Evolutionary conservation across 345 rosid genomes (phyloP).

Genomic region (Arabis hirsuta): DNA sequence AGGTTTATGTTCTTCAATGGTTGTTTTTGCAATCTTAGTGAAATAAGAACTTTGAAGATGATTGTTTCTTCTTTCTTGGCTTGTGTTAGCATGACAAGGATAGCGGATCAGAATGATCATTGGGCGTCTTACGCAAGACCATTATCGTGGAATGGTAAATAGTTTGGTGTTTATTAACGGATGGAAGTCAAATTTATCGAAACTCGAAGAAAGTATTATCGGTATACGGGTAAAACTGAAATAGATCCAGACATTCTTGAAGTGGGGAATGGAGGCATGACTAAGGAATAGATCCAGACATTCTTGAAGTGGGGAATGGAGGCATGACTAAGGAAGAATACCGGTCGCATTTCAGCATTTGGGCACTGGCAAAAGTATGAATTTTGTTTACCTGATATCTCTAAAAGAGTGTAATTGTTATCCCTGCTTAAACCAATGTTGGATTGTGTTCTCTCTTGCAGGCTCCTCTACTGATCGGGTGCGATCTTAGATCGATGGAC

Average conservation of each 20-base stretch:
- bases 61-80: not conserved
- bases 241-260: no score
- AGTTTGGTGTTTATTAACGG: not conserved
- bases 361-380: slow-evolving; percentile 85
- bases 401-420: slow-evolving; percentile 6
- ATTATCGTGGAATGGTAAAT: slow-evolving; percentile 88
- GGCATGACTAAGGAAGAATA: slow-evolving; percentile 90
- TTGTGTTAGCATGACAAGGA: slow-evolving; percentile 66
- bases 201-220: not conserved
- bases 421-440: slow-evolving; percentile 3
- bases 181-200: not conserved
- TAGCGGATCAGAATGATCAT: slow-evolving; percentile 72
- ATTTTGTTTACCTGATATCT: not conserved
- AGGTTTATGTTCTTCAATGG: slow-evolving; percentile 49
- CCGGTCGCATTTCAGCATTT: slow-evolving; percentile 81
- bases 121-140: slow-evolving; percentile 87
- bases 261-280: no score
- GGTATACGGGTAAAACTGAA: no score
- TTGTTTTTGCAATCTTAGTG: slow-evolving; percentile 1
- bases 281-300: no score
- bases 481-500: slow-evolving; percentile 72
- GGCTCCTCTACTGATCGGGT: slow-evolving; percentile 82
- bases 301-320: slow-evolving; percentile 99
- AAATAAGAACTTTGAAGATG: slow-evolving; percentile 15
- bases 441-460: slow-evolving; percentile 36